A percentile compares a stretch with the other conserved stretches of the same genome.
Evolutionary conservation across 2,329 filamentous ascomycete genomes (phyloP).

Genomic region (Dothistroma septosporum): DNA sequence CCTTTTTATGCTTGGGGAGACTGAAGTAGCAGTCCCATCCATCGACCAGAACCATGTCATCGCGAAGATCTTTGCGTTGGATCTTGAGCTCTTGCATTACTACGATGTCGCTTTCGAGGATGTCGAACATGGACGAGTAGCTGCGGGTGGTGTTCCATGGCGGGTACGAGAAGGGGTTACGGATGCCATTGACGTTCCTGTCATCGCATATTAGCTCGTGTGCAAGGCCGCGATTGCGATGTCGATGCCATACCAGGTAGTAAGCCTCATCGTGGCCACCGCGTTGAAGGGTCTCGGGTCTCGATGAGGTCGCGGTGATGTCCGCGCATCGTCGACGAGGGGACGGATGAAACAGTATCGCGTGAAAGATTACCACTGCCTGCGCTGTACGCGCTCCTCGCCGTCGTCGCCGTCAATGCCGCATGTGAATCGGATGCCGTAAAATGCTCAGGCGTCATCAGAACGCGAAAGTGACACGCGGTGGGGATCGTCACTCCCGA

Average conservation of each 20-base stretch:
- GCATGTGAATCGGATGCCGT: background rate
- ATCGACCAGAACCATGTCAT: conserved; percentile 92
- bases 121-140: conserved; percentile 78
- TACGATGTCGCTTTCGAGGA: conserved; percentile 85
- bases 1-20: conserved; percentile 89
- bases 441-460: background rate
- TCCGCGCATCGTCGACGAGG: background rate
- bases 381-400: background rate
- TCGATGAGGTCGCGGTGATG: background rate
- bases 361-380: background rate
- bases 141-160: conserved; percentile 48
- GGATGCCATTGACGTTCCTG: conserved; percentile 54
- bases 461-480: background rate
- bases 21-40: conserved; percentile 98
- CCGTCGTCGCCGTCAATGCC: background rate
- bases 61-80: conserved; percentile 81
- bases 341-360: background rate
- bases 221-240: background rate
- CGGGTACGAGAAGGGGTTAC: conserved; percentile 52
- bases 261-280: conserved; percentile 36
- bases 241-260: conserved; percentile 31
- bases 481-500: background rate
- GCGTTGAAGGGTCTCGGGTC: background rate
- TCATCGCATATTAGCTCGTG: conserved; percentile 17
- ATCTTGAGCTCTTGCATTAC: conserved; percentile 97